These are phyloP conservation scores for Straminergon stramineum DNA, from an alignment of 225 moss, liverwort and hornwort genomes.

Conservation along the genomic window DNA sequence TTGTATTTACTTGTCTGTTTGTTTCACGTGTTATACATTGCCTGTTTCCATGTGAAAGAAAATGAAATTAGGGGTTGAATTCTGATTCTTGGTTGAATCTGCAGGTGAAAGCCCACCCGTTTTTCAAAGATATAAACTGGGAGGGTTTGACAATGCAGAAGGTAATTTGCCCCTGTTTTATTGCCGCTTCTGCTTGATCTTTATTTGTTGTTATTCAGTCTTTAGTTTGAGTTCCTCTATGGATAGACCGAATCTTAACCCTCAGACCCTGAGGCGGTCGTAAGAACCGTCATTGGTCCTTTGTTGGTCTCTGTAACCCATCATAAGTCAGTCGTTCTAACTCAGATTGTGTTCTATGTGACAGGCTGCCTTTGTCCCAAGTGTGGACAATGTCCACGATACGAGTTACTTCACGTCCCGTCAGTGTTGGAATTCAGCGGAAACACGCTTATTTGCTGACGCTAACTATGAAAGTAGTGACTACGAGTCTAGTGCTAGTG, in stretches of 20 bases:
- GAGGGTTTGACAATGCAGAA: slow-evolving; percentile 93
- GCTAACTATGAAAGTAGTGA: slow-evolving; percentile 79
- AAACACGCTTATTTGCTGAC: slow-evolving; percentile 71
- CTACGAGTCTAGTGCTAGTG: slow-evolving; percentile 78
- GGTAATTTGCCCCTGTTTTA: slow-evolving; percentile 13
- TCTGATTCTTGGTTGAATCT: slow-evolving; percentile 1
- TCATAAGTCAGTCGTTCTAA: neutral
- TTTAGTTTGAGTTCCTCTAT: neutral
- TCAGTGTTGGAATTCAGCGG: slow-evolving; percentile 67
- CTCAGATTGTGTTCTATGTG: neutral
- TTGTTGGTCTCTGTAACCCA: neutral
- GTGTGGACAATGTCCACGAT: slow-evolving; percentile 87
- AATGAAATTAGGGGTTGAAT: neutral
- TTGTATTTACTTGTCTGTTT: neutral
- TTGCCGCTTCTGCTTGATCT: neutral
- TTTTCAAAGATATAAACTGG: slow-evolving; percentile 94
- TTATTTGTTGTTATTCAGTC: neutral
- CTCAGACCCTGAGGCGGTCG: neutral
- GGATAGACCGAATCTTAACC: neutral
- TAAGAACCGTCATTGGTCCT: neutral
- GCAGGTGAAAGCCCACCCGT: slow-evolving; percentile 91
- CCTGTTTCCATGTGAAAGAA: neutral
- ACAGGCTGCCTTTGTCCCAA: slow-evolving; percentile 97
- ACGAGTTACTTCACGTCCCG: slow-evolving; percentile 96
- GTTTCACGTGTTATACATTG: neutral